Conservation (phyloP, 2,329 filamentous ascomycete species). For the Neonectria hederae region DNA sequence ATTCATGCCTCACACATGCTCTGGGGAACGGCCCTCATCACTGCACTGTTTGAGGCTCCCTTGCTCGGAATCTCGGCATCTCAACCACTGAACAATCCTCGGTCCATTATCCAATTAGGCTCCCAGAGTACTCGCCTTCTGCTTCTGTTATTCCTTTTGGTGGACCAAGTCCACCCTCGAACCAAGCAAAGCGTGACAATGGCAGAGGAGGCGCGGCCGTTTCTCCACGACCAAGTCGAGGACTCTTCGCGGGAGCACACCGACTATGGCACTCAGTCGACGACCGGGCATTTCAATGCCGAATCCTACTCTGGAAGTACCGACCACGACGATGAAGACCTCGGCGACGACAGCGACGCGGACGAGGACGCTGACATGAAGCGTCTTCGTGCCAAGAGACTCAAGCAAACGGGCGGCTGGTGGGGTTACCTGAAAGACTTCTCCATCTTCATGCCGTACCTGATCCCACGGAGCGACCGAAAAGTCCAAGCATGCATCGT, state of each 20-base stretch:
- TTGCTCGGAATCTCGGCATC: constrained; percentile 8
- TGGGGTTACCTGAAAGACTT: constrained; percentile 45
- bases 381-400: constrained; percentile 37
- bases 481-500: constrained; percentile 45
- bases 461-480: constrained; percentile 44
- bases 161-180: neutral
- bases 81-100: neutral
- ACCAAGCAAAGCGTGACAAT: neutral
- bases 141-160: constrained; percentile 15
- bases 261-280: constrained; percentile 28
- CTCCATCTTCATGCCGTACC: constrained; percentile 43
- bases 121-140: constrained; percentile 19
- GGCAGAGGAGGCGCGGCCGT: constrained; percentile 29
- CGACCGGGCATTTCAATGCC: neutral
- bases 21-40: constrained; percentile 1
- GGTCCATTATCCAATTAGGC: neutral
- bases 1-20: neutral
- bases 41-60: constrained; percentile 23
- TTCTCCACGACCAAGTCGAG: constrained; percentile 9
- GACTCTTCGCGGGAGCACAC: neutral
- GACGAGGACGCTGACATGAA: constrained; percentile 41
- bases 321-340: constrained; percentile 1
- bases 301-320: constrained; percentile 2
- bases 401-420: constrained; percentile 46
- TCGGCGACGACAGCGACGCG: constrained; percentile 28